These are phyloP conservation scores for Malania oleifera DNA, from an alignment of 164 flowering plant genomes.

Conservation along the genomic window DNA sequence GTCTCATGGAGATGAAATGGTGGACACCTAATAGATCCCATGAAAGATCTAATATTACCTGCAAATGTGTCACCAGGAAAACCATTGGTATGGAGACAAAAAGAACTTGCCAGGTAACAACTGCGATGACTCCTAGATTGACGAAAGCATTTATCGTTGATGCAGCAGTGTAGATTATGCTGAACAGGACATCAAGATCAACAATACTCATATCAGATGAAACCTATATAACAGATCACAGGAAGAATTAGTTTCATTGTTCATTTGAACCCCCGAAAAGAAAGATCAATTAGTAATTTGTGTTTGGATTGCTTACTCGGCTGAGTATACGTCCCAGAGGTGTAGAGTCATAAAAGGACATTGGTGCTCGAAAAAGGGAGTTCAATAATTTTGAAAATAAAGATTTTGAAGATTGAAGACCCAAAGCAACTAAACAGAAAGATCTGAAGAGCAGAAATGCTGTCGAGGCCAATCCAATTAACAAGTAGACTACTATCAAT, in stretches of 20 bases:
- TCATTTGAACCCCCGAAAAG: neutral
- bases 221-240: conserved; percentile 17
- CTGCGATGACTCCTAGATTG: conserved; percentile 37
- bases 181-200: conserved; percentile 39
- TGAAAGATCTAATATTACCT: conserved; percentile 21
- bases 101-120: conserved; percentile 45
- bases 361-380: conserved; percentile 48
- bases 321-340: conserved; percentile 47
- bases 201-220: conserved; percentile 46
- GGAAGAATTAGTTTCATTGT: neutral
- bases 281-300: neutral
- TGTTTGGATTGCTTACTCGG: conserved; percentile 29
- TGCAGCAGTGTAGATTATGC: conserved; percentile 23
- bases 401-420: conserved; percentile 33
- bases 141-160: conserved; percentile 23
- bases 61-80: conserved; percentile 27
- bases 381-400: conserved; percentile 32
- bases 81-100: conserved; percentile 38
- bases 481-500: conserved; percentile 27
- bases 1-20: too few species aligned
- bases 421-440: conserved; percentile 23
- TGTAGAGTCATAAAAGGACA: conserved; percentile 50
- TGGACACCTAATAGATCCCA: neutral
- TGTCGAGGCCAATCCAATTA: conserved; percentile 22
- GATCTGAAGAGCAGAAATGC: conserved; percentile 27